phyloP scores from a whole-genome alignment of 2,329 filamentous ascomycete genomes.

The Macroventuria anomochaeta region DNA sequence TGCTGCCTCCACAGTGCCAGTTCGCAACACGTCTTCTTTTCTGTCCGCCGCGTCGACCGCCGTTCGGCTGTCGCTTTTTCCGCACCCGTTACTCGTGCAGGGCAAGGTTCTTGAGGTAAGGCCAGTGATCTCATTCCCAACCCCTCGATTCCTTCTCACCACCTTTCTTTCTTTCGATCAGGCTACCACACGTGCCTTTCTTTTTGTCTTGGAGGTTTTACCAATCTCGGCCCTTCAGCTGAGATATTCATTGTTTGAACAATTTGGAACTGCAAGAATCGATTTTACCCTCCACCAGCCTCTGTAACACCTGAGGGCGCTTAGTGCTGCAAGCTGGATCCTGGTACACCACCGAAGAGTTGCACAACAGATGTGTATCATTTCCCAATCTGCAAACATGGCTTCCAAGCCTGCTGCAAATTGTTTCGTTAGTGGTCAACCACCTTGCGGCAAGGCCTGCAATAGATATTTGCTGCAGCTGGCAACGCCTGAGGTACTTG shows the following conservation, averaged over 20 bases:
- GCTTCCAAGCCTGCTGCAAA: constrained; percentile 32
- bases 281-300: constrained; percentile 22
- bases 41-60: constrained; percentile 35
- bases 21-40: constrained; percentile 35
- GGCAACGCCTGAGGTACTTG: constrained; percentile 36
- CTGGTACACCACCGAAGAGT: constrained; percentile 42
- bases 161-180: constrained; percentile 13
- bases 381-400: constrained; percentile 40
- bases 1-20: constrained; percentile 38
- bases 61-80: constrained; percentile 29
- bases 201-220: constrained; percentile 5
- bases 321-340: constrained; percentile 38
- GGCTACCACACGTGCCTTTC: constrained; percentile 13
- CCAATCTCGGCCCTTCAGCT: constrained; percentile 14
- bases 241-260: constrained; percentile 4
- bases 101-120: constrained; percentile 36
- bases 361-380: constrained; percentile 43
- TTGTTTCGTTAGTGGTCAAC: constrained; percentile 35
- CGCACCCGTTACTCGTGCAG: constrained; percentile 36
- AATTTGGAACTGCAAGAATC: constrained; percentile 15
- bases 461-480: constrained; percentile 39
- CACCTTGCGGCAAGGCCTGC: constrained; percentile 42
- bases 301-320: constrained; percentile 33
- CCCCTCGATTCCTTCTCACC: constrained; percentile 20
- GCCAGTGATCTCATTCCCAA: constrained; percentile 23